These are phyloP conservation scores for Fusarium palustre DNA, from an alignment of 2,329 filamentous ascomycete species.

Conservation along the genomic window DNA sequence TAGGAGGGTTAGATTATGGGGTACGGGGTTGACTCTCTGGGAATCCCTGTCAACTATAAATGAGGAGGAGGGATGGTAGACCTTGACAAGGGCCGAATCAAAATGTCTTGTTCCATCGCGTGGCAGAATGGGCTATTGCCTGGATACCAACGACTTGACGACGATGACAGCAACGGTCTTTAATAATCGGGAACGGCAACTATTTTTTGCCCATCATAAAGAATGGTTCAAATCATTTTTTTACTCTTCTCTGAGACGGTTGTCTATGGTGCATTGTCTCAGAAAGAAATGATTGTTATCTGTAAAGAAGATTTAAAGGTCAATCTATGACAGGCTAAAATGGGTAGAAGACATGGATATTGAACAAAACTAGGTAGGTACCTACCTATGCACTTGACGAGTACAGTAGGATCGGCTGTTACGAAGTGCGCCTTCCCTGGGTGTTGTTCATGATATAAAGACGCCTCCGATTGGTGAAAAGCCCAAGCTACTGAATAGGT, in stretches of 20 bases:
- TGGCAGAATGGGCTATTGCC: slow-evolving; percentile 10
- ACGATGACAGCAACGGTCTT: not conserved
- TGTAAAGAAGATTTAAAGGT: not conserved
- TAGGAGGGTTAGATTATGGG: slow-evolving; percentile 24
- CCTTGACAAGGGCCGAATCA: slow-evolving; percentile 16
- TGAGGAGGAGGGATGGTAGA: slow-evolving; percentile 5
- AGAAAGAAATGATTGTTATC: not conserved
- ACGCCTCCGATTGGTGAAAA: not conserved
- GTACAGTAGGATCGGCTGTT: not conserved
- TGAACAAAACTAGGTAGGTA: not conserved
- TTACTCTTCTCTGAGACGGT: not conserved
- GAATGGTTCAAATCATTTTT: not conserved
- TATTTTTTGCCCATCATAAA: not conserved
- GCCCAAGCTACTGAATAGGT: not conserved
- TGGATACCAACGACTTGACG: slow-evolving; percentile 7
- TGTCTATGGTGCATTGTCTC: not conserved
- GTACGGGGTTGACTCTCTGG: slow-evolving; percentile 23
- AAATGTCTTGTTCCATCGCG: slow-evolving; percentile 23
- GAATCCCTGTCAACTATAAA: slow-evolving; percentile 23
- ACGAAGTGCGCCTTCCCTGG: not conserved
- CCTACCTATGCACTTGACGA: not conserved
- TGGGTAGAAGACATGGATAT: not conserved
- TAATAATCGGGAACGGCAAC: slow-evolving; percentile 17
- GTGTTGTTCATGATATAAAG: not conserved
- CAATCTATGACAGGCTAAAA: not conserved